Conservation (phyloP, 1,139 yeast species). For the Meyerozyma guilliermondii region DNA sequence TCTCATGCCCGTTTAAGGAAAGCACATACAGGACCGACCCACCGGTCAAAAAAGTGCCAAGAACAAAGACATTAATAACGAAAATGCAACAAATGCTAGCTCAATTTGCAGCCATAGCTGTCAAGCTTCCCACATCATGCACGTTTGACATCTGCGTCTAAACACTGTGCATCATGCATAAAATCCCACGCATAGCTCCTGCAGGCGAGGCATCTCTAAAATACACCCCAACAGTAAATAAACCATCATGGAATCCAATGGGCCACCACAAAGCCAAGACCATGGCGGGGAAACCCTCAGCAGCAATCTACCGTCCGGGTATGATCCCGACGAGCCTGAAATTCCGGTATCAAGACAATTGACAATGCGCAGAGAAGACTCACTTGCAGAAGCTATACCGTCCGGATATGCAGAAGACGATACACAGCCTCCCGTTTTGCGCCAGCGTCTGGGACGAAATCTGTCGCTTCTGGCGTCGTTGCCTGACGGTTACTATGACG, state of each 20-base stretch:
- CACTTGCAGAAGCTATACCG: neutral
- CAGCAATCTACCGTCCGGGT: too few relatives aligned
- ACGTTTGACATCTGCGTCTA: too few relatives aligned
- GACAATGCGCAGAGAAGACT: constrained; percentile 1
- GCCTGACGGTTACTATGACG: neutral
- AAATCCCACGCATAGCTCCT: too few relatives aligned
- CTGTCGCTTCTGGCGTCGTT: constrained; percentile 1
- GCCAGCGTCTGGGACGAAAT: neutral
- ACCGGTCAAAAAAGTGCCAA: neutral
- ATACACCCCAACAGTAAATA: too few relatives aligned
- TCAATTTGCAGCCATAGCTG: too few relatives aligned
- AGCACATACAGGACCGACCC: neutral
- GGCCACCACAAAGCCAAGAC: too few relatives aligned
- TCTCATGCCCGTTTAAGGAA: neutral
- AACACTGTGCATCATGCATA: too few relatives aligned
- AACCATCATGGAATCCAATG: too few relatives aligned
- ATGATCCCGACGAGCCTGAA: neutral
- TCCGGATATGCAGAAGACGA: neutral
- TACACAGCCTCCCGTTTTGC: neutral
- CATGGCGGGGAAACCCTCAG: too few relatives aligned
- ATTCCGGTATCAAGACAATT: constrained; percentile 1
- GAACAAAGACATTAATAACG: neutral
- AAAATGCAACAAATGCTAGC: neutral
- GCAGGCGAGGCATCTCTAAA: too few relatives aligned
- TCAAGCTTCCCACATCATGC: too few relatives aligned